Percentiles rank a stretch among this genome's conserved stretches.
phyloP scores from a whole-genome alignment of 2,329 filamentous ascomycete genomes.

The Aureobasidium pullulans region DNA sequence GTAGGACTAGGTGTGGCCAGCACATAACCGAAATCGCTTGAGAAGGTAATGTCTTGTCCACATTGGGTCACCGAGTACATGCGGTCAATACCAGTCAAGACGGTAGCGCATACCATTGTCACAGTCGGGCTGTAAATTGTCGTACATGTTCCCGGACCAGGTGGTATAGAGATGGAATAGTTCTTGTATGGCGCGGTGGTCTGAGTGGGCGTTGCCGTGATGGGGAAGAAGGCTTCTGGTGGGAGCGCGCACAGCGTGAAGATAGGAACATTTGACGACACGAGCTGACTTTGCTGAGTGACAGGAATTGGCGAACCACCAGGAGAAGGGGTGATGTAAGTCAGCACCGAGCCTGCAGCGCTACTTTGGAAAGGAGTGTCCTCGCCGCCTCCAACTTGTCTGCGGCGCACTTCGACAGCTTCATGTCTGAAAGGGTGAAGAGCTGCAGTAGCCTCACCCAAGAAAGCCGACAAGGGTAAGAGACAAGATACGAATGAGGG shows the following conservation, averaged over 20 bases:
- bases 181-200: slow-evolving; percentile 31
- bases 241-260: slow-evolving; percentile 37
- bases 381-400: slow-evolving; percentile 19
- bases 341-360: slow-evolving; percentile 23
- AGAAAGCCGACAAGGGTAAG: neutral
- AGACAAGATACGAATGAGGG: neutral
- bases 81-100: slow-evolving; percentile 33
- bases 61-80: slow-evolving; percentile 36
- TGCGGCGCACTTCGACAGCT: slow-evolving; percentile 22
- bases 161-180: slow-evolving; percentile 27
- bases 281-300: slow-evolving; percentile 36
- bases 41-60: slow-evolving; percentile 39
- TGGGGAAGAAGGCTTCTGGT: slow-evolving; percentile 28
- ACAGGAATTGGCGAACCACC: slow-evolving; percentile 34
- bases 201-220: slow-evolving; percentile 21
- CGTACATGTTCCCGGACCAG: slow-evolving; percentile 30
- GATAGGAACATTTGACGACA: slow-evolving; percentile 35
- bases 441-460: slow-evolving; percentile 16
- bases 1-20: slow-evolving; percentile 32
- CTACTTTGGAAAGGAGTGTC: slow-evolving; percentile 7
- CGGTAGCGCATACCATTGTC: slow-evolving; percentile 39
- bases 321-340: slow-evolving; percentile 36
- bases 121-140: slow-evolving; percentile 34
- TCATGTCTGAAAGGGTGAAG: slow-evolving; percentile 24
- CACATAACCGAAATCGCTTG: slow-evolving; percentile 36